Conservation (phyloP, 83 land plant species). For the Picea abies region DNA sequence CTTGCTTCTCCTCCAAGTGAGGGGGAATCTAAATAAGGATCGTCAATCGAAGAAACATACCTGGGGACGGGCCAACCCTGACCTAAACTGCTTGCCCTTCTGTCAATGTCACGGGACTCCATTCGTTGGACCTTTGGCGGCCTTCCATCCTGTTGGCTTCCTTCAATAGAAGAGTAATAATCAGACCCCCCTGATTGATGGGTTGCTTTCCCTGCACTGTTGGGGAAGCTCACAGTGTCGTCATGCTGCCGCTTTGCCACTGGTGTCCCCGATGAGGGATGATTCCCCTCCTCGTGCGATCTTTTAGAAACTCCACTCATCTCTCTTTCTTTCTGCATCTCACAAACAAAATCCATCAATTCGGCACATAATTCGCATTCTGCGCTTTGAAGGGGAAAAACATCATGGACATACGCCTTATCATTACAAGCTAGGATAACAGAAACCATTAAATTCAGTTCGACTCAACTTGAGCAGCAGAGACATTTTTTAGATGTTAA, state of each 20-base stretch:
- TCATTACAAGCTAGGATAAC: no score
- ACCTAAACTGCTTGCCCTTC: conserved; percentile 20
- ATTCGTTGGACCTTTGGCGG: conserved; percentile 29
- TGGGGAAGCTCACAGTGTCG: conserved; percentile 12
- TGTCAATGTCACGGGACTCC: conserved; percentile 40
- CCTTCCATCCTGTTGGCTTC: conserved; percentile 28
- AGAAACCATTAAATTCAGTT: no score
- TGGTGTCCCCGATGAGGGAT: conserved; percentile 10
- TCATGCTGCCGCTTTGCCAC: conserved; percentile 27
- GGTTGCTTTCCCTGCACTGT: conserved; percentile 13
- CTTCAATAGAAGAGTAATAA: conserved; percentile 19
- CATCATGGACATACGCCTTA: no score
- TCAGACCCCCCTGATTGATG: conserved; percentile 18
- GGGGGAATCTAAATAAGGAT: conserved; percentile 21
- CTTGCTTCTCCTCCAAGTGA: conserved; percentile 39
- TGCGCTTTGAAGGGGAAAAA: no score
- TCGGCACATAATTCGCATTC: no score
- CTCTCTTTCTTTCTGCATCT: neutral
- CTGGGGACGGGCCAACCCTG: conserved; percentile 11
- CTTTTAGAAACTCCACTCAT: conserved; percentile 38
- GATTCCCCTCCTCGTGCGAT: conserved; percentile 30
- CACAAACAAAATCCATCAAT: no score
- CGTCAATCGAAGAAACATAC: conserved; percentile 19
- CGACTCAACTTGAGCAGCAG: no score
- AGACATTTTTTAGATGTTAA: no score